Evolutionary conservation across 129 eudicot species (phyloP), one percentile per base, ranked within the genome.

Genomic region (Helianthus annuus): DNA sequence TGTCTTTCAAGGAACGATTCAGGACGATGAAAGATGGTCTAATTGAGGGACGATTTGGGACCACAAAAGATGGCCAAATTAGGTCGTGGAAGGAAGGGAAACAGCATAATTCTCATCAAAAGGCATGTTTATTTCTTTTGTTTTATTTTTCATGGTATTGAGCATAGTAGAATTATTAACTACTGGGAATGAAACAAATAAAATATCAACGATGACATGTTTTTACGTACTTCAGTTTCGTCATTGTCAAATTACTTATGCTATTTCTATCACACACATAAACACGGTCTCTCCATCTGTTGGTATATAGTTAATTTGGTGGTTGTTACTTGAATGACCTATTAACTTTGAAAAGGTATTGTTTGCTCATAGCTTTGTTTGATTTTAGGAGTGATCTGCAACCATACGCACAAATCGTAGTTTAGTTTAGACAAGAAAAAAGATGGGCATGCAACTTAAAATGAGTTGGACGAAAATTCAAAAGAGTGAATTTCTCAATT

Each of bases 51-150:
- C 81, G 99, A 73, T 94, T 94, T 72, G 88, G 94, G 86, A 58
- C 78, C 29, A 82, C 90, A 94, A 76, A 84, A 14, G 96, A 94
- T 58, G 99, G 99, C 52, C 85, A 82, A 66, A 94, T 94, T 69
- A 83, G 97, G 81, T 82, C 94, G 14, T 94, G 99, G 99, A 90
- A 89, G 75, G 97, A 82, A 80, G 97, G 94, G 11, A 90, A 84
- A 83, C 79, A 93, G 14, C 99, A 94, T 72, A 94, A 94, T 74
- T 97, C 99, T 53, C 87, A 80, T 78, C 82, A 75, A 52, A 94
- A 94, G 97, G 97, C 84, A 70, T 57, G 80, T 38, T 55, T 62
- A n/a, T 68, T 1, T 59, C 64, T 60, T 16, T 74, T 29, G 3
- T 22, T 7, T 36, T 59, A 48, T 44, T 51, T 19, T 4, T 57